phyloP scores from a whole-genome alignment of 2,329 filamentous ascomycete genomes.

The Hirsutella thompsonii region DNA sequence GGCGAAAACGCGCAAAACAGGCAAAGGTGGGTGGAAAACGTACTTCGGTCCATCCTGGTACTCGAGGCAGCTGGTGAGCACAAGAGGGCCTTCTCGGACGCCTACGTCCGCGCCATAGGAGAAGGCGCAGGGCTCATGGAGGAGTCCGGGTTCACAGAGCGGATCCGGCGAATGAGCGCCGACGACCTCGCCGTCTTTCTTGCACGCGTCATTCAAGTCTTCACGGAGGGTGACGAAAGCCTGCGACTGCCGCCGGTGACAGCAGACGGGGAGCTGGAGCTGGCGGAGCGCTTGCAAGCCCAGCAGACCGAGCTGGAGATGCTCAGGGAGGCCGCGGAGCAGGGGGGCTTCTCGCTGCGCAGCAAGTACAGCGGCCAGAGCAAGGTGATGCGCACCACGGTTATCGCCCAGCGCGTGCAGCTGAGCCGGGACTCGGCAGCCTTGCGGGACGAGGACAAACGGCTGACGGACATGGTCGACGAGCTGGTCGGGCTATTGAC shows the following conservation, averaged over 20 bases:
- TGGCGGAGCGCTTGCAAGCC: constrained; percentile 21
- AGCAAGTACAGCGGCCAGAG: constrained; percentile 64
- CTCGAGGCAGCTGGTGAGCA: constrained; percentile 23
- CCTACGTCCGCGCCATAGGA: constrained; percentile 50
- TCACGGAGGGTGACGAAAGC: constrained; percentile 22
- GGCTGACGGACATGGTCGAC: constrained; percentile 55
- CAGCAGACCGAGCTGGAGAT: constrained; percentile 32
- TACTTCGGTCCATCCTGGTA: constrained; percentile 37
- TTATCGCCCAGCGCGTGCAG: constrained; percentile 71
- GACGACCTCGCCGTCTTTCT: constrained; percentile 15
- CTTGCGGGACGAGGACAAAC: constrained; percentile 57
- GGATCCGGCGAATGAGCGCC: constrained; percentile 43
- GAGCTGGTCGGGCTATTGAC: constrained; percentile 18
- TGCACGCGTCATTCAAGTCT: constrained; percentile 12
- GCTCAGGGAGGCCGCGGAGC: constrained; percentile 31
- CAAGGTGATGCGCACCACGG: constrained; percentile 60
- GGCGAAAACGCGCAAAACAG: constrained; percentile 14
- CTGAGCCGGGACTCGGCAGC: constrained; percentile 62
- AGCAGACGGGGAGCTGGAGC: constrained; percentile 17
- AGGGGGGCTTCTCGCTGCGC: constrained; percentile 40
- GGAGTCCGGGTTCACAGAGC: constrained; percentile 39
- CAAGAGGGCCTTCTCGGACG: constrained; percentile 30
- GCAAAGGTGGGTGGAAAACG: constrained; percentile 24
- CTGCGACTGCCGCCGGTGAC: constrained; percentile 20
- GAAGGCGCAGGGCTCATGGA: constrained; percentile 40